These are phyloP conservation scores for Nicotiana sylvestris DNA, from an alignment of 257 asterid species.

Conservation along the genomic window DNA sequence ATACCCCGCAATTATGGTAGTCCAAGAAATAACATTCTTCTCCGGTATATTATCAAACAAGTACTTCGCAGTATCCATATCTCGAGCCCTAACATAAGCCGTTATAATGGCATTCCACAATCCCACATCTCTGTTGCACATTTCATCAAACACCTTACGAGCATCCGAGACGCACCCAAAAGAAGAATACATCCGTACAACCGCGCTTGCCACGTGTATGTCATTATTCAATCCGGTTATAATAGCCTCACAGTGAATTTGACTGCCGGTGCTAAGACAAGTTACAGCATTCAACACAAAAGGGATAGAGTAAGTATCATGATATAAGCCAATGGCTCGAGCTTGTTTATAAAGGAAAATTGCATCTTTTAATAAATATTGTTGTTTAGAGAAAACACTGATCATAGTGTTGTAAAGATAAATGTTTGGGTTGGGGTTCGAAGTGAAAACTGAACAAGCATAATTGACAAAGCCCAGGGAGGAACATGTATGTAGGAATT, in stretches of 20 bases:
- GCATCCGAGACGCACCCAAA: conserved; percentile 14
- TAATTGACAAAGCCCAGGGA: conserved; percentile 9
- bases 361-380: not conserved
- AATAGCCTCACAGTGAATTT: conserved; percentile 15
- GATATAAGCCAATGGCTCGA: conserved; percentile 6
- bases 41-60: conserved; percentile 7
- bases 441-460: not conserved
- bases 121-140: not conserved
- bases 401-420: conserved; percentile 15
- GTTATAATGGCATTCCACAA: conserved; percentile 15
- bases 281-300: conserved; percentile 5
- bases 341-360: conserved; percentile 10
- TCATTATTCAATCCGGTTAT: conserved; percentile 4
- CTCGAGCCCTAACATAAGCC: conserved; percentile 15
- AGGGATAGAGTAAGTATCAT: conserved; percentile 15
- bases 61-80: not conserved
- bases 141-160: conserved; percentile 13
- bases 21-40: conserved; percentile 22
- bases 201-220: not conserved
- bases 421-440: conserved; percentile 4
- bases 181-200: not conserved
- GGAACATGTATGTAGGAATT: not conserved
- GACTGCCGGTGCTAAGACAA: not conserved
- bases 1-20: conserved; percentile 11
- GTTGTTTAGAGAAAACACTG: not conserved